Base-by-base conservation (phyloP, 208 protist genomes). In the Angomonas ambiguus region DNA sequence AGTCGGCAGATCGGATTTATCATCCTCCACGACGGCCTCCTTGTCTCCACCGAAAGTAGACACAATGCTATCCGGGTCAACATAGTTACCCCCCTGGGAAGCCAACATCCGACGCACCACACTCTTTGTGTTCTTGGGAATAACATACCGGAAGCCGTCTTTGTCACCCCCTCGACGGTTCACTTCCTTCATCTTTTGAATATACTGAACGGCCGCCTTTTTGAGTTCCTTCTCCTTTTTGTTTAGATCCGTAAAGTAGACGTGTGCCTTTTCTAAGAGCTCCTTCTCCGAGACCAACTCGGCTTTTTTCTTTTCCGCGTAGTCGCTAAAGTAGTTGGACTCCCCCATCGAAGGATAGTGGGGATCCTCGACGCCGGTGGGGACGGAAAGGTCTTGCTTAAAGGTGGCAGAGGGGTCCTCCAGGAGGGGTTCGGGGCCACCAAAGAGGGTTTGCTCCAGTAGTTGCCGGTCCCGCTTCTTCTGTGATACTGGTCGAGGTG, bases 131-230 rank as follows among this genome's bases (percentile, higher is more conserved):
- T 83, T 91, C 24, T 77, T 81, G 2, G 90, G 90, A 25, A 95
- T 65, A 0, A 95, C 83, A 67, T 95, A 95, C 51, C 79, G 80
- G 61, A 95, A 95, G 2, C 90, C 90, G 24, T 95, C 85, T 67
- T 85, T 91, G 65, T 95, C 90, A 8, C 90, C 90, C n/a, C 90
- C 90, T 6, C 77, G 77, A 18, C 81, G 77, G 74, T 95, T 95
- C 27, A 93, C 79, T 28, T 69, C 74, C 63, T 87, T 88, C 65
- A 95, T 57, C 51, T 87, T 72, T 0, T 73, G 60, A 38, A 95
- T 70, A 35, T 83, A 79, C 41, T 74, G 51, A 51, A 77, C 80
- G 3, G 90, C 90, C 28, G 77, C 76, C 2, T 77, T 69, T 24
- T 85, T 82, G 42, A 92, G 64, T 24, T 74, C 49, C 25, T 71